phyloP scores from a whole-genome alignment of 2,329 filamentous ascomycete genomes.

The Colletotrichum brevisporum region DNA sequence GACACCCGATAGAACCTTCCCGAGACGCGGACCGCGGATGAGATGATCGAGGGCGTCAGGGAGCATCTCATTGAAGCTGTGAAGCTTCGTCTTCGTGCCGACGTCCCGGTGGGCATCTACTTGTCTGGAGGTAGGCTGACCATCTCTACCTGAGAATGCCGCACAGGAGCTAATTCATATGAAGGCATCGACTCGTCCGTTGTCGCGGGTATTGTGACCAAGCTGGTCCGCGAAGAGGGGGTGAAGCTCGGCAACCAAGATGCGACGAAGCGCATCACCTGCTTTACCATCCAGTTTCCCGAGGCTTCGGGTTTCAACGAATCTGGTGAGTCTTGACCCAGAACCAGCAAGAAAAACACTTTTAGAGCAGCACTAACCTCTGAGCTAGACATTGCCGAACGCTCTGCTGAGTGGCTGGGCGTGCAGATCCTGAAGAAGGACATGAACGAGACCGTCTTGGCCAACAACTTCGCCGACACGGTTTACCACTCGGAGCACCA shows the following conservation, averaged over 20 bases:
- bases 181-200: conserved; percentile 71
- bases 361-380: not conserved
- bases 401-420: conserved; percentile 52
- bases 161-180: conserved; percentile 53
- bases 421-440: conserved; percentile 46
- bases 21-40: conserved; percentile 61
- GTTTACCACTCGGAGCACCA: conserved; percentile 51
- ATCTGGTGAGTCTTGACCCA: conserved; percentile 49
- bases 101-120: conserved; percentile 71
- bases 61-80: conserved; percentile 65
- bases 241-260: conserved; percentile 60
- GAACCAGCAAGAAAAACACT: no score
- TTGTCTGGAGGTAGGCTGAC: conserved; percentile 62
- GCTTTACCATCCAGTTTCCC: conserved; percentile 68
- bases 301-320: conserved; percentile 64
- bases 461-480: conserved; percentile 48
- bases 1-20: conserved; percentile 43
- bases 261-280: conserved; percentile 45
- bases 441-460: conserved; percentile 48
- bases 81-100: conserved; percentile 66
- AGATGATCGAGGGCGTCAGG: conserved; percentile 65
- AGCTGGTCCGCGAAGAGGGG: conserved; percentile 64
- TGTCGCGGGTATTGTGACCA: conserved; percentile 68
- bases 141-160: conserved; percentile 52
- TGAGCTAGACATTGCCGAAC: conserved; percentile 47